phyloP scores from a whole-genome alignment of 768 basidiomycete genomes.

The Sporobolomyces phaffii region DNA sequence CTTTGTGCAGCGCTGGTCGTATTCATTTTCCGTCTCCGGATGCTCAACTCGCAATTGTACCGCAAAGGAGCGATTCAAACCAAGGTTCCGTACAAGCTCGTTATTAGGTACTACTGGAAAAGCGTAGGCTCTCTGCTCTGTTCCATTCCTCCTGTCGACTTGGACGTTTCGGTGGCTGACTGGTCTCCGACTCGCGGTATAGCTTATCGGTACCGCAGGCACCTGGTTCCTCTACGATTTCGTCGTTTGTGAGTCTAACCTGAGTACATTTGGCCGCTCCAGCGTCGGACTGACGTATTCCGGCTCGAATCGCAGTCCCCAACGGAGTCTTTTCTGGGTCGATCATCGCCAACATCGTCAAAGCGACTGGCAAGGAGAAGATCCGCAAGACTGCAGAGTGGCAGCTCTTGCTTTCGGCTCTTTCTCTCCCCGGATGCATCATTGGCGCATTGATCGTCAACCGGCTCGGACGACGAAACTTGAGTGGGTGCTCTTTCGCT shows the following conservation, averaged over 20 bases:
- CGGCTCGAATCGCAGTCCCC: background rate
- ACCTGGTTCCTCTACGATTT: conserved; percentile 60
- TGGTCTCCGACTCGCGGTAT: background rate
- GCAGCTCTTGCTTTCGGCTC: conserved; percentile 60
- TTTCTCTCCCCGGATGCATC: conserved; percentile 59
- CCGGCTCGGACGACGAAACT: conserved; percentile 21
- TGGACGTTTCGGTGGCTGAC: too few relatives aligned
- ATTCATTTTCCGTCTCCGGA: conserved; percentile 65
- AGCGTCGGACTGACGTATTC: too few relatives aligned
- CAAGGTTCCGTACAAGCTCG: conserved; percentile 58
- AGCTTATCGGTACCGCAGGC: conserved; percentile 64
- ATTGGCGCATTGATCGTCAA: conserved; percentile 46
- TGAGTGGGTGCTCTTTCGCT: background rate
- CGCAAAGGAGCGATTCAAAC: conserved; percentile 35
- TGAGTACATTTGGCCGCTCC: too few relatives aligned
- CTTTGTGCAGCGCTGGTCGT: conserved; percentile 53
- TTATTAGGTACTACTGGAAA: conserved; percentile 60
- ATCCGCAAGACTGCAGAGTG: conserved; percentile 60
- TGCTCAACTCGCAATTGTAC: conserved; percentile 58
- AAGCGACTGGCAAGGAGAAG: conserved; percentile 46
- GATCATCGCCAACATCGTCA: conserved; percentile 64
- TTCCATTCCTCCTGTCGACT: background rate
- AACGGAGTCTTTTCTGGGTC: conserved; percentile 53
- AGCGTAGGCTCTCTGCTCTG: conserved; percentile 35
- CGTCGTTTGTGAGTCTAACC: conserved; percentile 54